Percentiles rank a stretch among this genome's conserved stretches.
phyloP scores from a whole-genome alignment of 2,329 filamentous ascomycete species.

The Fusarium pininemorale region DNA sequence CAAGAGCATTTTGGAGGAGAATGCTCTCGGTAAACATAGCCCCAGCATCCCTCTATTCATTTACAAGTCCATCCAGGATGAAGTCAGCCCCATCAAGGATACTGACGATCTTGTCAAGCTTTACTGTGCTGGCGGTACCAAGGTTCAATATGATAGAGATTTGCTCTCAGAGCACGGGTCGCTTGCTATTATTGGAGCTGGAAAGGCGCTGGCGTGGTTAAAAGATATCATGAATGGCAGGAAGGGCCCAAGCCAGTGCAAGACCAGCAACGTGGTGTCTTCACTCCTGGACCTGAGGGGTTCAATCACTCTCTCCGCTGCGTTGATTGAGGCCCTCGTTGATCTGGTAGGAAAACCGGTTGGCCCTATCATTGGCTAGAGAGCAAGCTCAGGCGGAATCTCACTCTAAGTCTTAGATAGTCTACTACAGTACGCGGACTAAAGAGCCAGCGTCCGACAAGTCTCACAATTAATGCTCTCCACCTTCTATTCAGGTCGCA shows the following conservation, averaged over 20 bases:
- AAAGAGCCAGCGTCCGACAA: rapidly evolving
- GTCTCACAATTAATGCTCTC: background rate
- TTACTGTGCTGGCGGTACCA: background rate
- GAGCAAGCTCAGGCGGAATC: rapidly evolving
- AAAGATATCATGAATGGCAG: background rate
- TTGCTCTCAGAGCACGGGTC: background rate
- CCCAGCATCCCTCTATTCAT: background rate
- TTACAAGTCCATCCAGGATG: background rate
- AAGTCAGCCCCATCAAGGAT: background rate
- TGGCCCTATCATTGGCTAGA: background rate
- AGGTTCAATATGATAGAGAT: background rate
- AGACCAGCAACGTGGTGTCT: background rate
- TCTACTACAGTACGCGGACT: background rate
- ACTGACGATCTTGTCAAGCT: background rate
- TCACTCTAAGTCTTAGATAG: background rate
- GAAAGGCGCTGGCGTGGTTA: background rate
- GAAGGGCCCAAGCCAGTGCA: background rate
- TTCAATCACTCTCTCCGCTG: background rate
- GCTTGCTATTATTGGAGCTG: background rate
- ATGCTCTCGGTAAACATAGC: background rate
- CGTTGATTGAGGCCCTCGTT: background rate
- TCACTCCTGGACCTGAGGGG: background rate
- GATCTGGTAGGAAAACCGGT: background rate
- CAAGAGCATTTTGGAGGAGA: background rate
- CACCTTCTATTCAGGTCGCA: background rate